Evolutionary conservation across 106 monocot genomes (phyloP).

Genomic region (Posidonia australis): DNA sequence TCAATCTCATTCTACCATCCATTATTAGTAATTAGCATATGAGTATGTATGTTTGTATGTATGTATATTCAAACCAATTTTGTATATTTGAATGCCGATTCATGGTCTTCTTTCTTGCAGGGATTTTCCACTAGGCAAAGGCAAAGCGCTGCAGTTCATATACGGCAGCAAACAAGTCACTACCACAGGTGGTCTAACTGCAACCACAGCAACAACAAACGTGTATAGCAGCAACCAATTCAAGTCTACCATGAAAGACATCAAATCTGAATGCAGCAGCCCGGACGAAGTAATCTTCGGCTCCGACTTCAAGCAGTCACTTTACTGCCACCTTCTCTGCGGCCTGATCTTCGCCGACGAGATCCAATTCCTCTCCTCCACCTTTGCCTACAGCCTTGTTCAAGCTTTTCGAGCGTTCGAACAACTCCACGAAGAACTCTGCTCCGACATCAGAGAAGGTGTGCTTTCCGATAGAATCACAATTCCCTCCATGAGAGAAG

Average conservation of each 20-base stretch:
- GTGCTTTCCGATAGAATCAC: constrained; percentile 55
- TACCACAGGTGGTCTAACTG: neutral
- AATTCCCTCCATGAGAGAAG: constrained; percentile 38
- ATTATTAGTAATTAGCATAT: neutral
- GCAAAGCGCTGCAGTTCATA: constrained; percentile 70
- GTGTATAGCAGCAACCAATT: neutral
- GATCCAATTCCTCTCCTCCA: constrained; percentile 51
- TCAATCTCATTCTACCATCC: neutral
- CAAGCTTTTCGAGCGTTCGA: constrained; percentile 61
- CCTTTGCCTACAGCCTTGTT: constrained; percentile 63
- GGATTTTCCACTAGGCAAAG: constrained; percentile 42
- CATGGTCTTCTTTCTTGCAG: constrained; percentile 8
- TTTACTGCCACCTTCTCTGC: constrained; percentile 71
- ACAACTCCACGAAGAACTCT: constrained; percentile 43
- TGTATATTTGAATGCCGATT: neutral
- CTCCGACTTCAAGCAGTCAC: constrained; percentile 50
- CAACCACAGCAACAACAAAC: neutral
- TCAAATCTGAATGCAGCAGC: constrained; percentile 40
- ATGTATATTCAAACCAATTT: no score
- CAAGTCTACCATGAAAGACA: constrained; percentile 53
- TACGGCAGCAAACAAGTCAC: neutral
- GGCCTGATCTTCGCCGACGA: constrained; percentile 57
- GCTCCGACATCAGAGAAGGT: constrained; percentile 47
- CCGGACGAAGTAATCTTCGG: constrained; percentile 65
- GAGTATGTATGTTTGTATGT: neutral